A percentile compares a stretch with the other conserved stretches of the same genome.
These are phyloP conservation scores for Lagerstroemia speciosa DNA, from an alignment of 345 rosid genomes.

Conservation along the genomic window DNA sequence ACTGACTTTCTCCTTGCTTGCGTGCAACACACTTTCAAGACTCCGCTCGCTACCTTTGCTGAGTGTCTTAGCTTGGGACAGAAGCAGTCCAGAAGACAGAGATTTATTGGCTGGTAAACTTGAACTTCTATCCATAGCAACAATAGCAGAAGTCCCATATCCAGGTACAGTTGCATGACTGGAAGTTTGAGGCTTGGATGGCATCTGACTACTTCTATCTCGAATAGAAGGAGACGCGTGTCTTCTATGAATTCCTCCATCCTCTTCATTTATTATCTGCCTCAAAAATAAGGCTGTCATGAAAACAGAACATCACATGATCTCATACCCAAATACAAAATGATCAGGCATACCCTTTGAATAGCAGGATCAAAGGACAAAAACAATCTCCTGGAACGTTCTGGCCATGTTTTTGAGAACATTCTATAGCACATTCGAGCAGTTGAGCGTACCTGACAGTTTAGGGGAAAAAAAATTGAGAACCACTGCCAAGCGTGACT, in stretches of 20 bases:
- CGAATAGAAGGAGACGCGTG: constrained; percentile 95
- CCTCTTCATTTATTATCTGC: constrained; percentile 91
- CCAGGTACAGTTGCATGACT: constrained; percentile 55
- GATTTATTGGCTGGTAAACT: constrained; percentile 59
- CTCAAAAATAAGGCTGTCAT: background rate
- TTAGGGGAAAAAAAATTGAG: constrained; percentile 12
- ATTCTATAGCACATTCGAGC: constrained; percentile 98
- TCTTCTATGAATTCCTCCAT: constrained; percentile 88
- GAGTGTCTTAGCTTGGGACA: constrained; percentile 63
- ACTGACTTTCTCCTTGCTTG: constrained; percentile 97
- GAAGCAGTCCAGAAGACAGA: constrained; percentile 64
- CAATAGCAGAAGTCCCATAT: constrained; percentile 93
- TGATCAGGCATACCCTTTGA: constrained; percentile 64
- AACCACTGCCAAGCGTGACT: background rate
- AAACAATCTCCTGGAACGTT: constrained; percentile 88
- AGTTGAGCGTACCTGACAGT: constrained; percentile 79
- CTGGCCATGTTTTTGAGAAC: constrained; percentile 99
- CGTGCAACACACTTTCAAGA: constrained; percentile 87
- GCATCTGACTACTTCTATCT: constrained; percentile 65
- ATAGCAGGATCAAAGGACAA: constrained; percentile 90
- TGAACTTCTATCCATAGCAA: constrained; percentile 90
- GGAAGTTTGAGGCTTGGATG: constrained; percentile 47
- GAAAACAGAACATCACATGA: background rate
- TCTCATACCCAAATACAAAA: background rate
- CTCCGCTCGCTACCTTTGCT: constrained; percentile 78